A percentile compares a stretch with the other conserved stretches of the same genome.
phyloP scores from a whole-genome alignment of 192 early-diverging fungal species.

The Backusella sp. region DNA sequence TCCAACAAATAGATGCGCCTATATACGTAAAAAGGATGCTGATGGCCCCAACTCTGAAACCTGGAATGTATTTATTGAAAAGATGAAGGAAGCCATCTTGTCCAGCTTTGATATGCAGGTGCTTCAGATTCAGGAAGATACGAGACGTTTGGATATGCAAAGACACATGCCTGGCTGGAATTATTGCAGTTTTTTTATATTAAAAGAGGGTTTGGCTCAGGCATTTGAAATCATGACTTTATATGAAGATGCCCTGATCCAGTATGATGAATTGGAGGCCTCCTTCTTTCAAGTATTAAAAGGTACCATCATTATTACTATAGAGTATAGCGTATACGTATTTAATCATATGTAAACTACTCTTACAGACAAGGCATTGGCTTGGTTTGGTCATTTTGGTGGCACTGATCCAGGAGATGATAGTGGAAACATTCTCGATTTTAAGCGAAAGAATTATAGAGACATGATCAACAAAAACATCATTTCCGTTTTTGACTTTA shows the following conservation, averaged over 20 bases:
- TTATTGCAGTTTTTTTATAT: conserved; percentile 95
- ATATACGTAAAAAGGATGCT: conserved; percentile 39
- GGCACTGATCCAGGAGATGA: conserved; percentile 87
- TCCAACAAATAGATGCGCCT: conserved; percentile 38
- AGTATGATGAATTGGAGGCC: conserved; percentile 98
- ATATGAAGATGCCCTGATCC: conserved; percentile 83
- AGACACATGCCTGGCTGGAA: conserved; percentile 98
- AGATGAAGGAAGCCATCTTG: conserved; percentile 74
- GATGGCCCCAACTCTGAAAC: conserved; percentile 49
- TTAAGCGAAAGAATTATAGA: conserved; percentile 78
- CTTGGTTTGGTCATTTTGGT: conserved; percentile 95
- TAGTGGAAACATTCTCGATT: conserved; percentile 75
- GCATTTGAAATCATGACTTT: conserved; percentile 88
- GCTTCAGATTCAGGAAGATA: conserved; percentile 85
- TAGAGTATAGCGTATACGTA: too few relatives aligned
- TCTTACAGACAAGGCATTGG: conserved; percentile 65
- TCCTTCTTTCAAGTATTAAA: conserved; percentile 89
- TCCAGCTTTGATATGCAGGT: conserved; percentile 77
- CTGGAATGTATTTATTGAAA: conserved; percentile 71
- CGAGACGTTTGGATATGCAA: conserved; percentile 84
- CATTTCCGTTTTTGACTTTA: conserved; percentile 94
- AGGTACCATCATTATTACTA: conserved; percentile 38
- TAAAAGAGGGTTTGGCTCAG: conserved; percentile 88
- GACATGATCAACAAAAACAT: conserved; percentile 88
- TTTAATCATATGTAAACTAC: too few relatives aligned